Base-by-base conservation (phyloP, 768 basidiomycete species). In the Nidularia sp. region DNA sequence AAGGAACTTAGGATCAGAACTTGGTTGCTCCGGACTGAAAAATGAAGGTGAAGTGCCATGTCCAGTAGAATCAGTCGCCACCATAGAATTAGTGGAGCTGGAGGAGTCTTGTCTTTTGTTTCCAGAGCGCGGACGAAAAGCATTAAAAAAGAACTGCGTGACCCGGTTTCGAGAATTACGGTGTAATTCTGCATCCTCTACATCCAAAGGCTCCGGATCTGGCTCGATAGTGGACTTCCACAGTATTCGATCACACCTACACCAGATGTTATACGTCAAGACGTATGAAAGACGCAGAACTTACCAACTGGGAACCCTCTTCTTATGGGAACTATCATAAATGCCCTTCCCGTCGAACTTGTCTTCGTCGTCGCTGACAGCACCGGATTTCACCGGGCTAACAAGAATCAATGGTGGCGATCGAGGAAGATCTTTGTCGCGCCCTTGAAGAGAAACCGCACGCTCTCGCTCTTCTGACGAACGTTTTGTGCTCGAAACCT, bases 241-340 rank as follows among this genome's bases (percentile, higher is more conserved):
- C 4, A 93, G 68, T 44, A 93, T 88, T 15, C 90, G 83, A 63
- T 93, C 90, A 60, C 90, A 93, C 88, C 88, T 89, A 49, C 5
- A 53, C 36, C 4, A n/a, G 22, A 53, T 44, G 29, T 44, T 49
- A 29, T 44, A 44, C 25, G 8, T 10, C 5, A 34, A 25, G 25
- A 25, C 25, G 25, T 25, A 8, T 13, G 31, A 50, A 45, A 34
- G 39, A 5, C 15, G 13, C 47, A 49, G 15, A 31, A 43, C 82
- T 46, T 57, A 88, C 90, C 90, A 92, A 65, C 89, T 90, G 4
- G 90, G 90, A 25, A 92, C 90, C 15, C 90, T 84, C 59, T 83
- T 80, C 66, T 93, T 92, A 59, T 80, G 73, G 7, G 90, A 92
- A 29, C 86, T 84, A 66, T 93, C 90, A 60, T 91, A 92, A 2